phyloP scores from a whole-genome alignment of 441 rosid species.

The Pelargonium australe region DNA sequence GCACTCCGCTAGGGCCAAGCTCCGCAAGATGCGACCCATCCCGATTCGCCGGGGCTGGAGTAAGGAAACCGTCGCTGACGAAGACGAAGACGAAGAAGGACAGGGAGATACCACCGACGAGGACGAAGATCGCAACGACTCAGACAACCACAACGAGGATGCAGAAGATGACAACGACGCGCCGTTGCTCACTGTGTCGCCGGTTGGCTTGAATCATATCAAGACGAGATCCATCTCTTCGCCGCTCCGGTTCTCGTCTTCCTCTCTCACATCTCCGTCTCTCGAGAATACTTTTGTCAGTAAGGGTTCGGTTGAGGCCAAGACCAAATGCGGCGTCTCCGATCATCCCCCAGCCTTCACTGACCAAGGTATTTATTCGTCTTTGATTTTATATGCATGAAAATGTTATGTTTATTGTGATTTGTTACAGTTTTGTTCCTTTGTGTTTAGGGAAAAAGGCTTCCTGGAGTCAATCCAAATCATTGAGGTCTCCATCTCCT shows the following conservation, averaged over 20 bases:
- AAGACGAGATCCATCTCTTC: constrained; percentile 62
- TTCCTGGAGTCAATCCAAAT: constrained; percentile 63
- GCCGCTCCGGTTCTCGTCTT: constrained; percentile 48
- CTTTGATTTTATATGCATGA: neutral
- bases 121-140: no score
- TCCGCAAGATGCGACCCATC: constrained; percentile 7
- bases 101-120: constrained; percentile 6
- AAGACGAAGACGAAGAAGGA: no score
- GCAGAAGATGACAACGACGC: constrained; percentile 19
- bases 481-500: constrained; percentile 39
- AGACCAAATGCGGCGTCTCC: constrained; percentile 30
- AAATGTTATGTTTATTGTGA: constrained; percentile 12
- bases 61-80: constrained; percentile 9
- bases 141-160: neutral
- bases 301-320: constrained; percentile 25
- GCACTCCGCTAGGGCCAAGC: neutral
- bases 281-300: constrained; percentile 17
- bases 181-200: constrained; percentile 44
- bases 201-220: constrained; percentile 74
- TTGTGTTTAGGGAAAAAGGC: constrained; percentile 46
- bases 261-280: constrained; percentile 26
- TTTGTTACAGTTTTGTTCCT: neutral
- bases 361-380: constrained; percentile 36
- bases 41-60: neutral
- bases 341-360: constrained; percentile 18